These are phyloP conservation scores for Aspergillus heteromorphus DNA, from an alignment of 495 filamentous ascomycete genomes.

Conservation along the genomic window DNA sequence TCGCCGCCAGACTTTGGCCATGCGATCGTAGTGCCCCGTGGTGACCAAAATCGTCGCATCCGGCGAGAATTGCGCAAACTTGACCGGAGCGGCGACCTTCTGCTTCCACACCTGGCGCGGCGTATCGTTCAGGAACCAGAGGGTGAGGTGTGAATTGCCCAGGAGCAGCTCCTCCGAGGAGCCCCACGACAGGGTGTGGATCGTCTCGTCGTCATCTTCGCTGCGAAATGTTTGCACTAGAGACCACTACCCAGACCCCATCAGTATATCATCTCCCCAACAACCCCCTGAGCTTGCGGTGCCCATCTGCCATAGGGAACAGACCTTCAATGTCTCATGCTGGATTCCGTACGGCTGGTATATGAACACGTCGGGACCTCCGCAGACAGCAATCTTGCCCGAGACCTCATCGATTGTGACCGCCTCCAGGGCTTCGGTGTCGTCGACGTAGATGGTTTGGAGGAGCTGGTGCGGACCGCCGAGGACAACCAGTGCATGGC, in stretches of 20 bases:
- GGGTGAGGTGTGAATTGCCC: conserved; percentile 62
- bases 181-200: conserved; percentile 79
- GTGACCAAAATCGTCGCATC: conserved; percentile 83
- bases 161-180: conserved; percentile 74
- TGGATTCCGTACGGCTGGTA: conserved; percentile 72
- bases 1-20: conserved; percentile 90
- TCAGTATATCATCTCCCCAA: conserved; percentile 8
- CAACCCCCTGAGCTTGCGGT: background rate
- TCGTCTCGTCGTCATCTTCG: conserved; percentile 37
- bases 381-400: conserved; percentile 78
- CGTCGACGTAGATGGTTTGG: conserved; percentile 87
- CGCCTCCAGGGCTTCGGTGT: conserved; percentile 62
- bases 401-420: conserved; percentile 73
- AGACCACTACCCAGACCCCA: conserved; percentile 44
- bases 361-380: conserved; percentile 59
- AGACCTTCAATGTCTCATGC: conserved; percentile 54
- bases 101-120: conserved; percentile 65
- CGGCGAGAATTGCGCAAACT: conserved; percentile 76
- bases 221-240: conserved; percentile 42
- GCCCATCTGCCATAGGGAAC: conserved; percentile 9
- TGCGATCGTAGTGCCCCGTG: conserved; percentile 69
- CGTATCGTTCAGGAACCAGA: conserved; percentile 55
- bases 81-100: conserved; percentile 63
- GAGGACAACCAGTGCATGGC: conserved; percentile 80
- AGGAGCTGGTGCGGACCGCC: conserved; percentile 66